Evolutionary conservation across 2,329 filamentous ascomycete species (phyloP), one percentile per base, ranked within the genome.

Genomic region (Diaporthe helianthi): DNA sequence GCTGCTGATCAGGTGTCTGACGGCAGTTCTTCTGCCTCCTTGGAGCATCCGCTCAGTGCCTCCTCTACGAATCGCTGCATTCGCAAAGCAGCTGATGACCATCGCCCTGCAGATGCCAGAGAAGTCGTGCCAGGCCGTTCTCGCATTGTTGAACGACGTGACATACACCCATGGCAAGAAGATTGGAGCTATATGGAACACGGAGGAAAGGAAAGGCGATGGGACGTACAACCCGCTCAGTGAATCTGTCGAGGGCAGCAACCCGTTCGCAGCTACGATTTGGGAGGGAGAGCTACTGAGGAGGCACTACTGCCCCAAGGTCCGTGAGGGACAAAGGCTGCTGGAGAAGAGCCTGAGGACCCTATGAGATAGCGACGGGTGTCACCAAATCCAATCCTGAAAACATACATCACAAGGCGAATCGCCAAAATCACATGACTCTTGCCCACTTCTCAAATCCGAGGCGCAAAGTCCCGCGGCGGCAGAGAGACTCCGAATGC

Each of bases 251-350:
- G 95, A 98, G 80, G 90, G 88, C 9, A 94, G 91, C 73, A 98
- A 98, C 80, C 94, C 95, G 0, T 97, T 96, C 80, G 92, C 94
- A 0, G 89, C 90, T 5, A 98, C 93, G 0, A 86, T 97, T 0
- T 99, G 95, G 96, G 96, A 98, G 78, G 94, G 93, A 0, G 96
- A 98, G 82, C 78, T 99, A 69, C 79, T 99, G 75, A 86, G 91
- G 77, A 86, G 87, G 73, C 96, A 99, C 81, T 99, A 92, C 78
- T 94, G 92, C 74, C 95, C 94, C 8, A 90, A 90, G 76, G 92
- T 99, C 1, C 86, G 93, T 73, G 93, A 97, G 76, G 91, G 91
- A 1, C 83, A 92, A 5, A 86, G 87, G 78, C 79, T 86, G 53
- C 82, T 94, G 77, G 91, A 94, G 78, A 93, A 92, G 84, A 85